Conservation (phyloP, 1,284 basidiomycete species). For the Peniophora sp. region DNA sequence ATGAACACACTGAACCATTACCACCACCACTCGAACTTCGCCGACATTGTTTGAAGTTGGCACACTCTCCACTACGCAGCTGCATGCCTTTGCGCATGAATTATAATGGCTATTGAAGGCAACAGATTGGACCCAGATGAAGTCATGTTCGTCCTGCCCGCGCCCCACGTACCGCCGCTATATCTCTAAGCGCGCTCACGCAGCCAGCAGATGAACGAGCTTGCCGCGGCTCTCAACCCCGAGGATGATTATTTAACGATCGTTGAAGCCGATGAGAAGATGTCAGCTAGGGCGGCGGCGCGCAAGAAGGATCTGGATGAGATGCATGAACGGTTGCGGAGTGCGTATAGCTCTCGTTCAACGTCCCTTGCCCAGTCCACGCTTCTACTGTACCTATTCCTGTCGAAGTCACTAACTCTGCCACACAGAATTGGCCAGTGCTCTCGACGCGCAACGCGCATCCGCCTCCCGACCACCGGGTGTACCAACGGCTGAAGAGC, state of each 20-base stretch:
- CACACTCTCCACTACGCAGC: no score
- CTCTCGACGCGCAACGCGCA: conserved; percentile 58
- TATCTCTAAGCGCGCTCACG: neutral
- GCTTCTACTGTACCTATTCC: neutral
- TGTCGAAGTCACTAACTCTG: neutral
- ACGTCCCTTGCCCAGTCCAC: neutral
- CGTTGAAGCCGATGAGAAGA: conserved; percentile 59
- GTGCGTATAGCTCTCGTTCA: conserved; percentile 22
- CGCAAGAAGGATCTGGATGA: conserved; percentile 60
- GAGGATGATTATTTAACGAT: conserved; percentile 70
- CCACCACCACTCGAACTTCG: no score
- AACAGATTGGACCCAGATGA: neutral
- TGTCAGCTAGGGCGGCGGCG: conserved; percentile 43
- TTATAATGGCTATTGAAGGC: neutral
- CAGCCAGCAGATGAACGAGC: conserved; percentile 60
- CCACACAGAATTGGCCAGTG: conserved; percentile 48
- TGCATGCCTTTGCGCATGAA: no score
- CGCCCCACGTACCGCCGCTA: neutral
- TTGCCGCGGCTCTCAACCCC: conserved; percentile 62
- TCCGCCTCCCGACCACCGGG: conserved; percentile 63
- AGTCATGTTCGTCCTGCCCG: neutral
- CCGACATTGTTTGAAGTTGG: no score
- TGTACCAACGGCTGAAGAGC: conserved; percentile 58
- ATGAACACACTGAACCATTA: no score
- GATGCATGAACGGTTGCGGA: conserved; percentile 51